Conservation (phyloP, 306 rosid genomes). For the Pyrus pyrifolia region DNA sequence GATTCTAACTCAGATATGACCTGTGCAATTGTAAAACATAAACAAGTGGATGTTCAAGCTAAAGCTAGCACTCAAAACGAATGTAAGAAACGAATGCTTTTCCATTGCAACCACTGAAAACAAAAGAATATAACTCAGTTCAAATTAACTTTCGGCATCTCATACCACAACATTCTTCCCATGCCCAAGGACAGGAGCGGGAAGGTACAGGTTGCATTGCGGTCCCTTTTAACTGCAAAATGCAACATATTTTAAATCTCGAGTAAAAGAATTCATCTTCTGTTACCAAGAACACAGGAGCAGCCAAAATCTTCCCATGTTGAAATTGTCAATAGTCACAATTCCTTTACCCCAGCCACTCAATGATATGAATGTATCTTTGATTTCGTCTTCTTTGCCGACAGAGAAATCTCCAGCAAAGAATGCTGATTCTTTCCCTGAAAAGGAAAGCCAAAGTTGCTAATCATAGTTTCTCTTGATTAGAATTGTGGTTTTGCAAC, state of each 20-base stretch:
- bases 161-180: conserved; percentile 75
- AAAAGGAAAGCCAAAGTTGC: conserved; percentile 6
- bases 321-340: conserved; percentile 68
- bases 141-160: not conserved
- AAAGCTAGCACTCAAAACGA: not conserved
- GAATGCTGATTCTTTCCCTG: conserved; percentile 72
- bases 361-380: conserved; percentile 78
- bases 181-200: conserved; percentile 70
- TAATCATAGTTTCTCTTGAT: no score
- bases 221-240: conserved; percentile 68
- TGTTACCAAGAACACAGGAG: conserved; percentile 19
- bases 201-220: conserved; percentile 86
- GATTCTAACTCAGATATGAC: conserved; percentile 74
- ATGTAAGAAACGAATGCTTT: not conserved
- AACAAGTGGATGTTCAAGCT: not conserved
- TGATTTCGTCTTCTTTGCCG: conserved; percentile 35
- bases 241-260: conserved; percentile 14
- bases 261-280: not conserved
- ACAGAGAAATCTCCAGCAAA: conserved; percentile 63
- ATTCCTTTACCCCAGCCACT: conserved; percentile 80
- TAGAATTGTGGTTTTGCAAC: no score
- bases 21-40: conserved; percentile 23
- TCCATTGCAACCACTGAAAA: not conserved
- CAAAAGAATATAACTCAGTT: not conserved
- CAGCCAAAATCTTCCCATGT: conserved; percentile 95